Base-by-base conservation (phyloP, 768 basidiomycete genomes). In the Leccinum olivaceopallidum region DNA sequence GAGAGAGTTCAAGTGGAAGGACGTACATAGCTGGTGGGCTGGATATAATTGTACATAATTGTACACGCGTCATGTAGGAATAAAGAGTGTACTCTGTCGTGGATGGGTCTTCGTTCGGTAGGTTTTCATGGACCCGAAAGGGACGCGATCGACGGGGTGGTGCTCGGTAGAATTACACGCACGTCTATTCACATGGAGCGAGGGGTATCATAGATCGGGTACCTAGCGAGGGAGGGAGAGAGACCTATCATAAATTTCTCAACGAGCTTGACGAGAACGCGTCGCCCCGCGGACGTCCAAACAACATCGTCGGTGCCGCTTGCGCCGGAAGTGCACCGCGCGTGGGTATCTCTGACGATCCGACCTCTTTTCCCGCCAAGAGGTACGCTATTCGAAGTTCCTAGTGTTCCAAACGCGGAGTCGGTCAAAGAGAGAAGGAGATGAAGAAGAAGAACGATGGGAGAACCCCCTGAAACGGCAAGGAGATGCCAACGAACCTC, bases 341-440 rank as follows among this genome's bases (percentile, higher is more conserved):
- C 1, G 65, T 60, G 30, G 71, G 66, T 60, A 73, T 72, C 62
- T 75, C 72, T 1, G 72, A 69, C 3, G 83, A 84, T 4, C 75
- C 77, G 53, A 83, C 74, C 61, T 83, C 80, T 42, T 79, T 78
- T 0, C 79, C 75, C 44, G 74, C 71, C n/a, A 74, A 69, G 36
- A 77, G 60, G 58, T 63, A 80, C 0, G 82, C 82, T 51, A 84
- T 63, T 50, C 82, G 82, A 44, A 84, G 77, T 72, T 85, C 84
- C 84, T 85, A 48, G 22, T 48, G 30, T 53, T 30, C 18, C n/a
- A 42, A 42, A 42, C n/a, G 42, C 9, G 42, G 50, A 26, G 50
- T 24, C 53, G 34, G n/a, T 22, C 32, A 28, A 51, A 26, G 14
- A 51, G 22, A 28, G 14, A 34, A 20, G 14, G n/a, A 8, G 16